Evolutionary conservation across 2,329 filamentous ascomycete species (phyloP).

Genomic region (Talaromyces pinophilus): DNA sequence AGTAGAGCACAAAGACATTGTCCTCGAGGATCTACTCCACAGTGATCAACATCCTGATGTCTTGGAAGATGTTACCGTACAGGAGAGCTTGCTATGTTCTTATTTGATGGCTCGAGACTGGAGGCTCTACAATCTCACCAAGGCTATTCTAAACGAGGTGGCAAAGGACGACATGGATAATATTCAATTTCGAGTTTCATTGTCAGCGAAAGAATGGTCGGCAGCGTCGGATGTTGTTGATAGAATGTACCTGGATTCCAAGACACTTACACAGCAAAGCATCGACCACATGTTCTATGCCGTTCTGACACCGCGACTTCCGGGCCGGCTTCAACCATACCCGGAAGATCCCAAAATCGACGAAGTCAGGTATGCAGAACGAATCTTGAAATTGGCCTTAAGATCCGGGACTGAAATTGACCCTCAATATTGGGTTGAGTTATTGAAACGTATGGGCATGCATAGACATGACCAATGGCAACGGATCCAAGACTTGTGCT

Average conservation of each 20-base stretch:
- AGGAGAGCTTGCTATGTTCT: conserved; percentile 56
- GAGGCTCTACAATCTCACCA: conserved; percentile 56
- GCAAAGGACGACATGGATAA: conserved; percentile 38
- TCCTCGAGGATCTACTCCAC: conserved; percentile 55
- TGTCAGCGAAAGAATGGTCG: conserved; percentile 36
- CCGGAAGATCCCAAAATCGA: conserved; percentile 38
- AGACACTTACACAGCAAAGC: conserved; percentile 48
- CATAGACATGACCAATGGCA: conserved; percentile 53
- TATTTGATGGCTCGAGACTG: conserved; percentile 56
- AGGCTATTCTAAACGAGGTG: conserved; percentile 54
- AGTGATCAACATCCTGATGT: conserved; percentile 67
- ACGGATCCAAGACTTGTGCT: conserved; percentile 53
- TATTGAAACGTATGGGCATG: conserved; percentile 63
- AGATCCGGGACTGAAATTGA: conserved; percentile 44
- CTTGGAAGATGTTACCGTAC: conserved; percentile 57
- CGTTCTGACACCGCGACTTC: conserved; percentile 35
- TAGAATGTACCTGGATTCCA: conserved; percentile 52
- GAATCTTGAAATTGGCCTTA: conserved; percentile 52
- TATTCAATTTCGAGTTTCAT: conserved; percentile 44
- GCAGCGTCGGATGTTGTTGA: conserved; percentile 42
- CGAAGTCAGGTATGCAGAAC: conserved; percentile 48
- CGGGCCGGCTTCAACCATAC: conserved; percentile 29
- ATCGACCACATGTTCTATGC: conserved; percentile 46
- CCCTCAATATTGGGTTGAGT: conserved; percentile 56
- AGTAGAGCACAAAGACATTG: conserved; percentile 53